phyloP scores from a whole-genome alignment of 257 asterid species.

The Solanum ossicruentum region DNA sequence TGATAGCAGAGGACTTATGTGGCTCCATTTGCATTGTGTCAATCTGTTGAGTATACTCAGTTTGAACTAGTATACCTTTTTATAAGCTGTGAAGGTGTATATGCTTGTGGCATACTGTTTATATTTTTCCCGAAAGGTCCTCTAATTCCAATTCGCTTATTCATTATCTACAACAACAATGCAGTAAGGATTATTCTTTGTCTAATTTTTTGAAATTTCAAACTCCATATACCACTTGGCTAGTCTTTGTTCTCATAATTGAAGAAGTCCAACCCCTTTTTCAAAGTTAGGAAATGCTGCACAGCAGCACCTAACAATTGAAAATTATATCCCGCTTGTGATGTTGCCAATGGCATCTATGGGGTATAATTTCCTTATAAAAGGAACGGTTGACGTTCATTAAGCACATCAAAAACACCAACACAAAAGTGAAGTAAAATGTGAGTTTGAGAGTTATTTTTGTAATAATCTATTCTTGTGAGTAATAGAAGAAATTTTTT shows the following conservation, averaged over 20 bases:
- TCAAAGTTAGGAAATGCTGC: too few species aligned
- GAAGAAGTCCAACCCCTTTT: too few species aligned
- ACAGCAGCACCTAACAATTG: too few species aligned
- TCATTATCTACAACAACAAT: neutral
- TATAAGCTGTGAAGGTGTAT: neutral
- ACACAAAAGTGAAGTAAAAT: too few species aligned
- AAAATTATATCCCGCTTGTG: too few species aligned
- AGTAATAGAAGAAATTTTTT: too few species aligned
- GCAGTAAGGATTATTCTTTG: neutral
- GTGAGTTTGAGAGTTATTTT: too few species aligned
- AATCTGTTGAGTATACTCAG: neutral
- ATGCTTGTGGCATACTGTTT: neutral
- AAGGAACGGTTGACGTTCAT: too few species aligned
- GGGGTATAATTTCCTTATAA: too few species aligned
- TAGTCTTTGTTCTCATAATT: neutral
- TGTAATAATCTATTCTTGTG: too few species aligned
- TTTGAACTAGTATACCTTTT: neutral
- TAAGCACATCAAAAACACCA: too few species aligned
- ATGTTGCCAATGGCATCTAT: too few species aligned
- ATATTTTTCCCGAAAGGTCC: neutral
- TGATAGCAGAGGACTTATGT: neutral
- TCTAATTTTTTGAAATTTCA: neutral
- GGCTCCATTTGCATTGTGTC: neutral
- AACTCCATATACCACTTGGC: neutral
- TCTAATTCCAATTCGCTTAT: neutral